Base-by-base conservation (phyloP, 352 stramenopile genomes). In the Albugo laibachii region DNA sequence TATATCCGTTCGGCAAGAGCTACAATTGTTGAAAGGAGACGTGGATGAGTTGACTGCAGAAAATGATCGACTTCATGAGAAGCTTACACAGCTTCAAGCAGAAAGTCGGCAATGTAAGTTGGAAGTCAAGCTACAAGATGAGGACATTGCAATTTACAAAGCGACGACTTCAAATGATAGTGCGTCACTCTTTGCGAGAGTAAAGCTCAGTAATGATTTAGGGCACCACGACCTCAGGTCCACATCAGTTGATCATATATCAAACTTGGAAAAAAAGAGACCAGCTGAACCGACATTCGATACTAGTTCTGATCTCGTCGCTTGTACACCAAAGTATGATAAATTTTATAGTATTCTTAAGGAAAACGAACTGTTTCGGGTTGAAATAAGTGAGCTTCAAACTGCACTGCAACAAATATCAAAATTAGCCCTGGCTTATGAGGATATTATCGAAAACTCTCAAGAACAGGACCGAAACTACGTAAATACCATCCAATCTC, bases 61-160 rank as follows among this genome's bases (percentile, higher is more conserved):
- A 52, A 77, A 67, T 45, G 68, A 83, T 40, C 55, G 71, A 55
- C 59, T 84, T n/a, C 64, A 80, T 49, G 72, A 85, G 13, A 56
- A 70, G 36, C 47, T 80, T 38, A 58, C 57, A 10, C 37, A 46
- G 0, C 44, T 77, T 20, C 59, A 76, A 43, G 55, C 53, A 16
- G 58, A 68, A 44, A 34, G 40, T 27, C 50, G 43, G 45, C 37
- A 43, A 41, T 18, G 43, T 52, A 24, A 38, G 24, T 31, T 31
- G 24, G 24, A 31, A 31, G 24, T 31, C 8, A 31, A 31, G 24
- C 24, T 31, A 8, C 24, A 8, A 31, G 24, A 31, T 31, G 8
- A 31, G 8, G 24, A 31, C 3, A 31, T 31, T 31, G 24, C 3
- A 3, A 10, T 8, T 3, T 8, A 10, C 24, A 31, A 31, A 31